phyloP scores from a whole-genome alignment of 345 rosid genomes.

The Bruguiera gymnorhiza region DNA sequence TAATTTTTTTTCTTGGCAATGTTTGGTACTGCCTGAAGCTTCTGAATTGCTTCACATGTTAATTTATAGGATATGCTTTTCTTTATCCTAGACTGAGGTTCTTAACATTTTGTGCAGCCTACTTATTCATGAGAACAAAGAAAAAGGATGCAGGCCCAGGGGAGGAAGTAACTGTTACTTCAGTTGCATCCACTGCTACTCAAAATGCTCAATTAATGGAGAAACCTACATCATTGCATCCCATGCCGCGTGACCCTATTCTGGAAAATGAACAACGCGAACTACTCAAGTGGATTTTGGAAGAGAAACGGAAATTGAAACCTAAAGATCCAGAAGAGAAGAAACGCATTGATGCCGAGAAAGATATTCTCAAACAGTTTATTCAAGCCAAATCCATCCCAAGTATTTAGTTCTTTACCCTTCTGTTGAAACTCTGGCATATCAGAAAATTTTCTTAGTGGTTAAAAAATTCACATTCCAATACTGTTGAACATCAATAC shows the following conservation, averaged over 20 bases:
- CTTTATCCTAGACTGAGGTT: slow-evolving; percentile 11
- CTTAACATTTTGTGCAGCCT: slow-evolving; percentile 22
- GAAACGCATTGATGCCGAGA: slow-evolving; percentile 72
- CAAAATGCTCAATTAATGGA: slow-evolving; percentile 30
- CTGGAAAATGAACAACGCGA: slow-evolving; percentile 68
- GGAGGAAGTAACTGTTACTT: slow-evolving; percentile 41
- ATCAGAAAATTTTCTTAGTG: background rate
- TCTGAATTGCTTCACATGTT: slow-evolving; percentile 3
- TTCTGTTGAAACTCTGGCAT: background rate
- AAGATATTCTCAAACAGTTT: slow-evolving; percentile 75
- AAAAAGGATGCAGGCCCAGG: slow-evolving; percentile 44
- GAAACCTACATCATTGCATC: slow-evolving; percentile 23
- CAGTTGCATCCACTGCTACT: slow-evolving; percentile 23
- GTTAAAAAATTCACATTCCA: slow-evolving; percentile 13
- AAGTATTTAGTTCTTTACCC: slow-evolving; percentile 31
- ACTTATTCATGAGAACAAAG: slow-evolving; percentile 31
- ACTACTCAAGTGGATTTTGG: slow-evolving; percentile 82
- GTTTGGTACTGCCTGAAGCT: background rate
- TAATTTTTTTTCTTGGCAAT: no score
- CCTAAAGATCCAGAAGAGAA: slow-evolving; percentile 70
- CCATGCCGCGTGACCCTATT: slow-evolving; percentile 47
- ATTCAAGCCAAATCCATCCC: slow-evolving; percentile 70
- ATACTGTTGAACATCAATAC: slow-evolving; percentile 4
- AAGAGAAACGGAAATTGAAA: slow-evolving; percentile 83
- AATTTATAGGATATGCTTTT: slow-evolving; percentile 11